Percentiles rank a stretch among this genome's conserved stretches.
phyloP scores from a whole-genome alignment of 305 asterid species.

The Plantago lanceolata region DNA sequence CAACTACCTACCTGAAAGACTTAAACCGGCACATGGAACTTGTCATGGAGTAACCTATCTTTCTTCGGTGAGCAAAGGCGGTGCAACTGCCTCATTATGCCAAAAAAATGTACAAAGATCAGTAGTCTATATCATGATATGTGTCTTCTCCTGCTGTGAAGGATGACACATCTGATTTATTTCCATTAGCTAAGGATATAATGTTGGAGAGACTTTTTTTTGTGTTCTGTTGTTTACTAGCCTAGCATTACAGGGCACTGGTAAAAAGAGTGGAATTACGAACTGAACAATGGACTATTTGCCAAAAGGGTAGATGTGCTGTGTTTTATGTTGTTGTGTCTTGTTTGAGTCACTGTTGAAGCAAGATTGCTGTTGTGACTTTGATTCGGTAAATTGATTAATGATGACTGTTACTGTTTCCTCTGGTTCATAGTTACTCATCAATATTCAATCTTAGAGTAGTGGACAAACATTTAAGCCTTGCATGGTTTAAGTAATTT shows the following conservation, averaged over 20 bases:
- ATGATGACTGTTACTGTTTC: too few relatives aligned
- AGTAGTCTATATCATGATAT: neutral
- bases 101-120: slow-evolving; percentile 13
- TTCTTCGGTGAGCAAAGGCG: neutral
- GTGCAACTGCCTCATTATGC: neutral
- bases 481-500: too few relatives aligned
- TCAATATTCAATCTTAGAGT: too few relatives aligned
- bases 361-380: neutral
- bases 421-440: too few relatives aligned
- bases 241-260: neutral
- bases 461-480: too few relatives aligned
- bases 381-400: neutral
- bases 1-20: slow-evolving; percentile 64
- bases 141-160: slow-evolving; percentile 1
- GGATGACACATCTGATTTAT: neutral
- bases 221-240: slow-evolving; percentile 1
- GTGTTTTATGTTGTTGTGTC: neutral
- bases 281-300: neutral
- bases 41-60: slow-evolving; percentile 54
- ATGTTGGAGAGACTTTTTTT: neutral
- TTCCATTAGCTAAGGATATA: neutral
- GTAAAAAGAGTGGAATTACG: neutral
- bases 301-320: neutral
- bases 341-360: neutral
- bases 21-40: slow-evolving; percentile 84